These are phyloP conservation scores for Septoria petroselini DNA, from an alignment of 2,329 filamentous ascomycete genomes.

Conservation along the genomic window DNA sequence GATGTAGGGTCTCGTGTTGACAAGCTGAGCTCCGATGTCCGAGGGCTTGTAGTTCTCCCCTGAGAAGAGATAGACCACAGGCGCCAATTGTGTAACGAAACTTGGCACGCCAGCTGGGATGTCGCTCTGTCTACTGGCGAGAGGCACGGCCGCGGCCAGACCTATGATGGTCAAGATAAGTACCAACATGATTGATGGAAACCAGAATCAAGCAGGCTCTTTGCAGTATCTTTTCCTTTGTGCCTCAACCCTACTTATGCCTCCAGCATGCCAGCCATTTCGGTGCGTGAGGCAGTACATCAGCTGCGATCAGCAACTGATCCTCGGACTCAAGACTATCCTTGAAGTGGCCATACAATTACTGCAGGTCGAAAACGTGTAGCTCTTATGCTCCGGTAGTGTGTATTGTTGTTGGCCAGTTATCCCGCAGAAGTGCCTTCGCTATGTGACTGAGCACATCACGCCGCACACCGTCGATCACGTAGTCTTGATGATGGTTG, in stretches of 20 bases:
- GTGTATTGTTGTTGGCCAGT: constrained; percentile 1
- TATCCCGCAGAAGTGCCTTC: neutral
- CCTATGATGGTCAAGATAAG: constrained; percentile 1
- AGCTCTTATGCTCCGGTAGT: neutral
- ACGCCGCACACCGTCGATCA: constrained; percentile 1
- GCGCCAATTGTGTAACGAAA: constrained; percentile 38
- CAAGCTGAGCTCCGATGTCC: constrained; percentile 43
- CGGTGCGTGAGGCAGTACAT: constrained; percentile 1
- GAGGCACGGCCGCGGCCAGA: constrained; percentile 6
- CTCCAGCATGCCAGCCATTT: neutral
- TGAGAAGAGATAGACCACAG: constrained; percentile 46
- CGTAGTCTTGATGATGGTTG: neutral
- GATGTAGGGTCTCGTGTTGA: constrained; percentile 41
- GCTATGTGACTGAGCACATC: neutral
- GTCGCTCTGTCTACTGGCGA: constrained; percentile 9
- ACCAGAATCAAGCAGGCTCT: neutral
- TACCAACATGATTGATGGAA: neutral
- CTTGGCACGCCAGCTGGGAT: constrained; percentile 26
- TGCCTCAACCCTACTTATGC: constrained; percentile 3
- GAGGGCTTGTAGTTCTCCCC: constrained; percentile 45
- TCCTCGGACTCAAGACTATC: neutral
- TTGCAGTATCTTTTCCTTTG: neutral
- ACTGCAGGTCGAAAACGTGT: constrained; percentile 4
- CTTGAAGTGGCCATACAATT: neutral
- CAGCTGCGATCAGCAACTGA: constrained; percentile 8